These are phyloP conservation scores for Xerophyta viscosa DNA, from an alignment of 106 monocot species.

Conservation along the genomic window DNA sequence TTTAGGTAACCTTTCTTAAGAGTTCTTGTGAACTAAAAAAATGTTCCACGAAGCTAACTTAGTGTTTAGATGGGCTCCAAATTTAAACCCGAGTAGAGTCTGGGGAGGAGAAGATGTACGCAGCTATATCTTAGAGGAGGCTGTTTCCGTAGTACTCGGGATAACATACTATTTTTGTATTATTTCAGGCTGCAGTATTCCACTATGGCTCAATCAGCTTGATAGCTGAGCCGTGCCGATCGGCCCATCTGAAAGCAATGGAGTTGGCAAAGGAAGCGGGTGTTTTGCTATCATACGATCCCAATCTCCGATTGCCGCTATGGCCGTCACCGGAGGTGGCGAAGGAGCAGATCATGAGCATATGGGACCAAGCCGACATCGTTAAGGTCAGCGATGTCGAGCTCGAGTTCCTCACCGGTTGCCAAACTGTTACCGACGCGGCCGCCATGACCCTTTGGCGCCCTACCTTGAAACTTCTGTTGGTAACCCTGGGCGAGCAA, in stretches of 20 bases:
- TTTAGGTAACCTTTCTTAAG: no score
- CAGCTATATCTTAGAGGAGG: no score
- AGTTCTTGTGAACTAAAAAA: no score
- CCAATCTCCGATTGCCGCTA: conserved; percentile 39
- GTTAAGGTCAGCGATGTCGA: conserved; percentile 60
- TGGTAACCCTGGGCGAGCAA: conserved; percentile 45
- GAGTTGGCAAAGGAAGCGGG: conserved; percentile 45
- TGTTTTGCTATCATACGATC: conserved; percentile 50
- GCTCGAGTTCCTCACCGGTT: conserved; percentile 56
- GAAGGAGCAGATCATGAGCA: conserved; percentile 42
- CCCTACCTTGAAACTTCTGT: conserved; percentile 35
- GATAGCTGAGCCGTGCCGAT: conserved; percentile 65
- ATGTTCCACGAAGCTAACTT: no score
- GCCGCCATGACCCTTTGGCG: conserved; percentile 46
- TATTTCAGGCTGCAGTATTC: conserved; percentile 55
- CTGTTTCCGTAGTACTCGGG: no score
- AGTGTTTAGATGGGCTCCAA: no score
- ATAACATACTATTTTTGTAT: no score
- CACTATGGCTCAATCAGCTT: conserved; percentile 83
- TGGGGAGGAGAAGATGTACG: no score
- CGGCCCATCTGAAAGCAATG: conserved; percentile 60
- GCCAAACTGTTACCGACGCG: conserved; percentile 29
- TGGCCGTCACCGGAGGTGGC: conserved; percentile 55
- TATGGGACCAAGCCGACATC: conserved; percentile 64
- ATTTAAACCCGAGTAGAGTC: no score